Evolutionary conservation across 2,329 filamentous ascomycete genomes (phyloP), one percentile per base, ranked within the genome.

Genomic region (Claviceps spartinae): DNA sequence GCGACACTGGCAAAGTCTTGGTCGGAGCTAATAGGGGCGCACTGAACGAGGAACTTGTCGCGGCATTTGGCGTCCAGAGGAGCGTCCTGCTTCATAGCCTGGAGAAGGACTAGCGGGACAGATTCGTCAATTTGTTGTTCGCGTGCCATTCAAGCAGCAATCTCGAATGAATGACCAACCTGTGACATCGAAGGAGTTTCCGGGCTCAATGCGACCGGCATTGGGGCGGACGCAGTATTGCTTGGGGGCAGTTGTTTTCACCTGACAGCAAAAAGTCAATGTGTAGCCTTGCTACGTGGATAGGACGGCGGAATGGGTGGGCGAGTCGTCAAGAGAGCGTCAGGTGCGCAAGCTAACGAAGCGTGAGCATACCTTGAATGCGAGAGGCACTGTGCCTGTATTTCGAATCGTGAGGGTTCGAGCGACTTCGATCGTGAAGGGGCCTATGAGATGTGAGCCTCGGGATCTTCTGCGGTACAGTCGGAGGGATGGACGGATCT

Each of bases 161-260:
- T 34, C 4, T 26, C 18, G 18, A 34, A 38, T 34, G 11, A 26
- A 24, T 3, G 20, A 20, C 46, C 30, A 44, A 95, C 90, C 90
- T 68, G 90, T 85, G 58, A 98, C 91, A 69, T 96, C 89, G 59
- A 98, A 90, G 68, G 86, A 79, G 68, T 86, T 81, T 60, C 89
- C 88, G 41, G 90, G 83, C 67, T 95, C 90, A 68, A 98, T 93
- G 67, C 90, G 86, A 62, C 93, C 93, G 50, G 90, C 95, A 75
- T 98, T 97, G 53, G 93, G 91, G 63, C 93, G 84, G 54, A 97
- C 91, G 69, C 93, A 97, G 74, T 98, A 98, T 91, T 97, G 93
- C 74, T 97, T 97, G 37, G 93, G 93, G 48, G 93, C 93, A 57
- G 93, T 98, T 48, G 93, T 98, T 82, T 98, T 98, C 70, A 98